Evolutionary conservation across 108 stramenopile species (phyloP).

Genomic region (Pseudonitzschia multiseries): DNA sequence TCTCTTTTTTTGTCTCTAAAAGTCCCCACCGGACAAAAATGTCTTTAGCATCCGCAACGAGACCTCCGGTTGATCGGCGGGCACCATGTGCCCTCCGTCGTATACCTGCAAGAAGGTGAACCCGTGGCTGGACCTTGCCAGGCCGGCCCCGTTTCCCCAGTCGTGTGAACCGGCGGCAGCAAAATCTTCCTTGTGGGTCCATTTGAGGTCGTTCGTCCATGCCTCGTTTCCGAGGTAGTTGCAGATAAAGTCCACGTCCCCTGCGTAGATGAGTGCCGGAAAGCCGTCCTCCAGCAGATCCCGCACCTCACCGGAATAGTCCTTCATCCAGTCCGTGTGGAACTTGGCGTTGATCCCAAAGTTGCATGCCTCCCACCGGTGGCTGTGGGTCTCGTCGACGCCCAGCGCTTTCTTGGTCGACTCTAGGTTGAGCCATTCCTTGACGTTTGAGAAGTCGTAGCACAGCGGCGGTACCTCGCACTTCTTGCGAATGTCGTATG

Average conservation of each 20-base stretch:
- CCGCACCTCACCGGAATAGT: constrained; percentile 73
- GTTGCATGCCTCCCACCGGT: constrained; percentile 79
- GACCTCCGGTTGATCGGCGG: constrained; percentile 87
- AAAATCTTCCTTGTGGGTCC: constrained; percentile 85
- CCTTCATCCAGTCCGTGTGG: constrained; percentile 91
- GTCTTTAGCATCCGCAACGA: constrained; percentile 84
- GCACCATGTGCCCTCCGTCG: constrained; percentile 93
- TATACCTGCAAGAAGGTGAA: constrained; percentile 87
- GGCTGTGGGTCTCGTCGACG: constrained; percentile 60
- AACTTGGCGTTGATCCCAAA: constrained; percentile 88
- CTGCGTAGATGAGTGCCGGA: constrained; percentile 92
- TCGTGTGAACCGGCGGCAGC: constrained; percentile 73
- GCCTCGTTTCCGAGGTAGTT: constrained; percentile 96
- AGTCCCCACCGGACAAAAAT: constrained; percentile 54
- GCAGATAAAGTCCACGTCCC: constrained; percentile 97
- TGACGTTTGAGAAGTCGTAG: constrained; percentile 90
- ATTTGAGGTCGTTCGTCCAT: constrained; percentile 89
- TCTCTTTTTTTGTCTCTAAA: background rate
- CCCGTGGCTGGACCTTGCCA: constrained; percentile 66
- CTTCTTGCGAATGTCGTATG: constrained; percentile 92
- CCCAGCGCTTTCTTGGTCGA: constrained; percentile 79
- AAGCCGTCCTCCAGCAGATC: constrained; percentile 83
- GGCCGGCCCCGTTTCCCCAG: constrained; percentile 70
- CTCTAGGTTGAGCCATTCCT: constrained; percentile 79
- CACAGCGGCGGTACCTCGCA: constrained; percentile 86